Base-by-base conservation (phyloP, 139 green algal species). In the Auxenochlorella protothecoides region DNA sequence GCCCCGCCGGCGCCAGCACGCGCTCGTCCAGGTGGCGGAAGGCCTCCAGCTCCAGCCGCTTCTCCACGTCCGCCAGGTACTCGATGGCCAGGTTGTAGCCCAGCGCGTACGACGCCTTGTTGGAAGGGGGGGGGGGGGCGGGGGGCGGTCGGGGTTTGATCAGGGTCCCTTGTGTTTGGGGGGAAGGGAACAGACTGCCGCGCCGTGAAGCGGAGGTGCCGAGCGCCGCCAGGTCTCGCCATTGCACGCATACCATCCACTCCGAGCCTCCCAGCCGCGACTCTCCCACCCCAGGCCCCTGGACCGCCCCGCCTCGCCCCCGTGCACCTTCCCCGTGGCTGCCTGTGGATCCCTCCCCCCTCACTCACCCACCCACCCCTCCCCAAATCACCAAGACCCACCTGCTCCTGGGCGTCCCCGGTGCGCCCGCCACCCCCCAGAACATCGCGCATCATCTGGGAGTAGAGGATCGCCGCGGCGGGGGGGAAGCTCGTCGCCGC, bases 71-170 rank as follows among this genome's bases (percentile, higher is more conserved):
- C 10, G 91, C 91, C 68, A 97, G 80, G 84, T 96, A 97, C 83
- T 97, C 91, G 66, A 97, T 96, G 61, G 91, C 91, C 69, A 97
- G 81, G 81, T 97, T 97, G 86, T 97, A 97, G 61, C 91, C 91
- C 68, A 97, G 78, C 4, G 90, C 90, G 76, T 97, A 97, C 8
- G 72, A 85, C 3, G 88, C 89, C 84, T 91, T 12, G 9, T 51
- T 56, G 51, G 15, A 4, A 27, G 52, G 44, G 68, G 54, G 7
- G 11, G n/a, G 62, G 27, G 27, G 52, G 44, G 68, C n/a, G 7
- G 11, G n/a, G 62, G 27, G 27, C 27, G 27, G 27, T 44, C 27
- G 54, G 53, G 54, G 9, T 0, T 44, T 44, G 27, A 44, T 44
- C 27, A 44, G 27, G 27, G 27, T 44, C 27, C 27, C 27, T 44